Conservation (phyloP, 192 early-diverging fungal genomes). For the Cladochytrium replicatum region DNA sequence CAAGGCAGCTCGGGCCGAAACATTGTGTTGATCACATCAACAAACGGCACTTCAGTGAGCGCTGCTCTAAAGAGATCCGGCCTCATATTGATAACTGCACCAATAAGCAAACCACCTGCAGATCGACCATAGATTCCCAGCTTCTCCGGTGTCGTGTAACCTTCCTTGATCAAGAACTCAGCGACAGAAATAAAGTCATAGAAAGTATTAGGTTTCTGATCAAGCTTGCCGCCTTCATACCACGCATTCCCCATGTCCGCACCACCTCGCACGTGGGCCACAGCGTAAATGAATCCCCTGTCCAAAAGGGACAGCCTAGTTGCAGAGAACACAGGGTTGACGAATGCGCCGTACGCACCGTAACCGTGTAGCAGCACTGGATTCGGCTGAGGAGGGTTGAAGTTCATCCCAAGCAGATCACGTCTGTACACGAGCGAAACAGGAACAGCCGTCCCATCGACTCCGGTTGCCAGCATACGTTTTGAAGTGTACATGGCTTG, state of each 20-base stretch:
- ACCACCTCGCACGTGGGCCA: slow-evolving; percentile 78
- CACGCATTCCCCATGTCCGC: slow-evolving; percentile 65
- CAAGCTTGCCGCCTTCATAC: slow-evolving; percentile 66
- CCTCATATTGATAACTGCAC: slow-evolving; percentile 49
- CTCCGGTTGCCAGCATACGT: slow-evolving; percentile 14
- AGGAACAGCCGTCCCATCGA: slow-evolving; percentile 20
- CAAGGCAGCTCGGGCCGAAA: slow-evolving; percentile 11
- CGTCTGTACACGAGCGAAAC: slow-evolving; percentile 23
- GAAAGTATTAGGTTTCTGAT: slow-evolving; percentile 63
- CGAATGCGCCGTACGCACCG: slow-evolving; percentile 69
- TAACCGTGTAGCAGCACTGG: slow-evolving; percentile 61
- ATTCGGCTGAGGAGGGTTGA: slow-evolving; percentile 13
- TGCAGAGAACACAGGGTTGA: slow-evolving; percentile 66
- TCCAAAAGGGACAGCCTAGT: slow-evolving; percentile 67
- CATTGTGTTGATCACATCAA: slow-evolving; percentile 83
- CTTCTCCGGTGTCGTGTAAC: slow-evolving; percentile 38
- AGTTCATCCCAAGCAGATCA: slow-evolving; percentile 14
- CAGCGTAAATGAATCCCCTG: slow-evolving; percentile 68
- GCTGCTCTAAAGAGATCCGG: slow-evolving; percentile 70
- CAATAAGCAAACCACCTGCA: slow-evolving; percentile 70
- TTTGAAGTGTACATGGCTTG: slow-evolving; percentile 11
- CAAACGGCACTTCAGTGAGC: slow-evolving; percentile 69
- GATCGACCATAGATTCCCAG: slow-evolving; percentile 62
- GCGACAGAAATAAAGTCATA: slow-evolving; percentile 60
- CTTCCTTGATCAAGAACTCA: slow-evolving; percentile 49